These are phyloP conservation scores for Aspergillus pseudoglaucus DNA, from an alignment of 2,329 filamentous ascomycete species.

Conservation along the genomic window DNA sequence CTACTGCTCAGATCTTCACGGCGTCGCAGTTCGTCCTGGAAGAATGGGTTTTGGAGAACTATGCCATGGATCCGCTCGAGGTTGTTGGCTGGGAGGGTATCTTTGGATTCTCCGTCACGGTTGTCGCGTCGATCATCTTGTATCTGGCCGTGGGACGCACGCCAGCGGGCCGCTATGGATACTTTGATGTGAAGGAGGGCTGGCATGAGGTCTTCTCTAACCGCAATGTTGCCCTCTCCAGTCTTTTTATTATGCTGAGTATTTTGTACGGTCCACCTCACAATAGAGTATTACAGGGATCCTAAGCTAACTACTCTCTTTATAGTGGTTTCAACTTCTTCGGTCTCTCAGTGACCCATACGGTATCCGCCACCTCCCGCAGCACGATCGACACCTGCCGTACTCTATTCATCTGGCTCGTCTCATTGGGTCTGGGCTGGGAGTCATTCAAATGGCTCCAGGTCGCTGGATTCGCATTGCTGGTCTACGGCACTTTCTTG, in stretches of 20 bases:
- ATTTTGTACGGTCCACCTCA: conserved; percentile 66
- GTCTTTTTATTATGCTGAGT: conserved; percentile 89
- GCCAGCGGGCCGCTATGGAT: conserved; percentile 65
- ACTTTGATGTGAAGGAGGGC: conserved; percentile 85
- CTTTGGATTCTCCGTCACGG: conserved; percentile 78
- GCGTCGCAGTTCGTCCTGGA: conserved; percentile 94
- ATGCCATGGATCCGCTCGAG: conserved; percentile 73
- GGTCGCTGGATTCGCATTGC: conserved; percentile 75
- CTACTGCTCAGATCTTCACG: conserved; percentile 91
- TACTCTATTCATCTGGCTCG: conserved; percentile 92
- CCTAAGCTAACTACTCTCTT: conserved; percentile 1
- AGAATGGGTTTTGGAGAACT: conserved; percentile 81
- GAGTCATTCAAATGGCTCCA: conserved; percentile 97
- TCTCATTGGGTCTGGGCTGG: conserved; percentile 88
- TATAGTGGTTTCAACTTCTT: conserved; percentile 96
- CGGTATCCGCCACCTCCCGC: conserved; percentile 82
- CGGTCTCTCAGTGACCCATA: conserved; percentile 83
- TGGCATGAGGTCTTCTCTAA: conserved; percentile 72
- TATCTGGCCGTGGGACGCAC: conserved; percentile 73
- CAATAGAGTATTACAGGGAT: not conserved
- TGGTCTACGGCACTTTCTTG: conserved; percentile 94
- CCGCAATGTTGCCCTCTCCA: conserved; percentile 65
- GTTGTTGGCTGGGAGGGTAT: conserved; percentile 95
- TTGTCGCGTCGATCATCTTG: conserved; percentile 70
- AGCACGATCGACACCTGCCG: conserved; percentile 97